Percentiles rank a stretch among this genome's conserved stretches.
Evolutionary conservation across 345 rosid species (phyloP).

Genomic region (Cardamine occulta): DNA sequence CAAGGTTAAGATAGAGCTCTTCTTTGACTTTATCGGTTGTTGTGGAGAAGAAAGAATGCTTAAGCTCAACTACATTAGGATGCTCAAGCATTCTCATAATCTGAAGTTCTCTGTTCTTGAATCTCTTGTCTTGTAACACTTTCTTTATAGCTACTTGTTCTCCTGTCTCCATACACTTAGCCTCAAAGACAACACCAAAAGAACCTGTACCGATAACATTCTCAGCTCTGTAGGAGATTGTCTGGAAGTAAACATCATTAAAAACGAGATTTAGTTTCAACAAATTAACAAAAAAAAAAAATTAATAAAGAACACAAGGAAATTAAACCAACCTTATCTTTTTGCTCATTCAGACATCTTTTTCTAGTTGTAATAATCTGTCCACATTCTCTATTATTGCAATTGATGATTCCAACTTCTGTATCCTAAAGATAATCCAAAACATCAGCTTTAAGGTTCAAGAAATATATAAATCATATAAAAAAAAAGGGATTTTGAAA

Average conservation of each 20-base stretch:
- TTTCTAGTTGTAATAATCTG: constrained; percentile 81
- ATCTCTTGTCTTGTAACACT: constrained; percentile 96
- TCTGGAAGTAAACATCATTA: constrained; percentile 46
- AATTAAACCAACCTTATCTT: constrained; percentile 56
- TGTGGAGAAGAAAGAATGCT: constrained; percentile 85
- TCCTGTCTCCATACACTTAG: constrained; percentile 95
- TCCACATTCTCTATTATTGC: constrained; percentile 91
- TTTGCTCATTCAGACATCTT: constrained; percentile 85
- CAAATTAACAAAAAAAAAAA: not conserved
- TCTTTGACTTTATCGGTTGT: constrained; percentile 76
- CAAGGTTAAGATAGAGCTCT: constrained; percentile 94
- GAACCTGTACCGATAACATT: constrained; percentile 96
- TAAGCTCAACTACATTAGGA: constrained; percentile 85
- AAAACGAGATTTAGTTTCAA: not conserved
- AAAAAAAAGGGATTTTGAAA: not conserved
- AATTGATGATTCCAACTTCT: constrained; percentile 33
- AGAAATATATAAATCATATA: not conserved
- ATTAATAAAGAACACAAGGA: not conserved
- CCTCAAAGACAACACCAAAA: constrained; percentile 94
- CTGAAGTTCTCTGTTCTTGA: constrained; percentile 93
- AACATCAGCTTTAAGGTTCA: not conserved
- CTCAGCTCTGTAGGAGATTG: constrained; percentile 85
- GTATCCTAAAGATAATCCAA: constrained; percentile 33
- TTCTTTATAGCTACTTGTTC: constrained; percentile 94
- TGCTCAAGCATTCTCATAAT: constrained; percentile 91